Conservation (phyloP, 2,329 filamentous ascomycete species). For the Apiospora saccharicola region DNA sequence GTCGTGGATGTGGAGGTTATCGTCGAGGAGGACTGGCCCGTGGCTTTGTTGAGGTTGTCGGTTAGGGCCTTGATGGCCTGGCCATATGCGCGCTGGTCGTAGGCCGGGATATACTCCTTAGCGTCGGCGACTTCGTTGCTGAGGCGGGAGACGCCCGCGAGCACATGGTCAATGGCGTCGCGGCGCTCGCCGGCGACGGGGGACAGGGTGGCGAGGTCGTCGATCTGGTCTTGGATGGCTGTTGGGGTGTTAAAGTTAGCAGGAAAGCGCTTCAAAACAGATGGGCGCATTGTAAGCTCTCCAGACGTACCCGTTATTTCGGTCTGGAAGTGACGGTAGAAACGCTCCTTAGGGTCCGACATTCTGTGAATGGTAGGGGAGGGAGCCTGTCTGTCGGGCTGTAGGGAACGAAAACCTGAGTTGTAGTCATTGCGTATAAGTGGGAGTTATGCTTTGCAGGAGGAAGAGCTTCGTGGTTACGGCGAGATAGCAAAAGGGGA, state of each 20-base stretch:
- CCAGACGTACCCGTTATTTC: slow-evolving; percentile 70
- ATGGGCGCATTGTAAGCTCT: background rate
- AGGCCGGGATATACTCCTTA: slow-evolving; percentile 81
- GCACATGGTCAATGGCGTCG: slow-evolving; percentile 81
- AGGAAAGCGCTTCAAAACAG: background rate
- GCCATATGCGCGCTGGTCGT: slow-evolving; percentile 87
- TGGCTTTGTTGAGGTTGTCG: slow-evolving; percentile 77
- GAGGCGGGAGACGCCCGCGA: slow-evolving; percentile 80
- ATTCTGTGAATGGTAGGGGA: slow-evolving; percentile 37
- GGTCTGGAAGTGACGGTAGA: slow-evolving; percentile 84
- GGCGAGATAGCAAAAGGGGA: background rate
- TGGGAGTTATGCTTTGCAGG: background rate
- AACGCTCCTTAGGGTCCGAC: slow-evolving; percentile 73
- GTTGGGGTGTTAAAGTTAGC: slow-evolving; percentile 21
- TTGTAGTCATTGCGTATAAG: slow-evolving; percentile 17
- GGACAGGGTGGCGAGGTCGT: slow-evolving; percentile 68
- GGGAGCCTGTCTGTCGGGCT: slow-evolving; percentile 6
- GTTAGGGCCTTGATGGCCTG: slow-evolving; percentile 83
- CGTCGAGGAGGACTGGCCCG: slow-evolving; percentile 73
- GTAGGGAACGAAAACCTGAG: slow-evolving; percentile 23
- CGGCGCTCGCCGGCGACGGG: slow-evolving; percentile 76
- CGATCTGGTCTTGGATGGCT: slow-evolving; percentile 82
- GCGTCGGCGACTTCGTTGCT: slow-evolving; percentile 88
- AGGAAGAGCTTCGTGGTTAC: background rate
- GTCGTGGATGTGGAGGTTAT: slow-evolving; percentile 87